phyloP scores from a whole-genome alignment of 2,329 filamentous ascomycete genomes.

The Phoma sp. region DNA sequence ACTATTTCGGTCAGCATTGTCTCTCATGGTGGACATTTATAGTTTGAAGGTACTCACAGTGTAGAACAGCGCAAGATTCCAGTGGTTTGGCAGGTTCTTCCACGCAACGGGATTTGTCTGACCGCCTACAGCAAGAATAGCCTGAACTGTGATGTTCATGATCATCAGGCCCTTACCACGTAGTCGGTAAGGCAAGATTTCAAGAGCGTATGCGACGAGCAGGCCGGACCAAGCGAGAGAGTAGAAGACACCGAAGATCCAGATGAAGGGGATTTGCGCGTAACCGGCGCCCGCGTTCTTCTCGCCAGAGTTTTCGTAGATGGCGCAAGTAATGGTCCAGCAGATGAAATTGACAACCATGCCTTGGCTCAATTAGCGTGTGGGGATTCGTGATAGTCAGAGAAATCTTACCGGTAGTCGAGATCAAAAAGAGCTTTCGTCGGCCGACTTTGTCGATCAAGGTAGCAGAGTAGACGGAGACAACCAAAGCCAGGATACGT shows the following conservation, averaged over 20 bases:
- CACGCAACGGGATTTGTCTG: conserved; percentile 69
- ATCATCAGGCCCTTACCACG: conserved; percentile 59
- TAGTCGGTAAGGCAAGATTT: conserved; percentile 59
- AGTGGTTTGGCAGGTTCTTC: conserved; percentile 63
- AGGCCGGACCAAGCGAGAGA: conserved; percentile 66
- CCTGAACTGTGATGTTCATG: conserved; percentile 71
- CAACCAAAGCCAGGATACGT: conserved; percentile 64
- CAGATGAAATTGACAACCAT: conserved; percentile 47
- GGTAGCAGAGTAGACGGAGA: conserved; percentile 64
- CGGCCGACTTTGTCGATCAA: conserved; percentile 64
- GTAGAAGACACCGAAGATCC: conserved; percentile 61
- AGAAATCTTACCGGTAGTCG: conserved; percentile 37
- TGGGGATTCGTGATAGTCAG: not conserved
- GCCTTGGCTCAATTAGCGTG: not conserved
- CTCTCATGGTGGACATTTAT: not conserved
- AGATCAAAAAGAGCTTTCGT: conserved; percentile 62
- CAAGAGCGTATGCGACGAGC: conserved; percentile 61
- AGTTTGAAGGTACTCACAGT: conserved; percentile 44
- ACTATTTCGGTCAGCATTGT: conserved; percentile 13
- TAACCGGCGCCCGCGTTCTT: conserved; percentile 49
- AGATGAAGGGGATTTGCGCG: conserved; percentile 60
- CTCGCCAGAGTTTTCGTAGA: conserved; percentile 39
- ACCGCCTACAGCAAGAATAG: conserved; percentile 67
- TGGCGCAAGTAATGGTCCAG: conserved; percentile 47
- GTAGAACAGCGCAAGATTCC: conserved; percentile 72